Evolutionary conservation across 495 filamentous ascomycete species (phyloP).

Genomic region (Neurospora sp.): DNA sequence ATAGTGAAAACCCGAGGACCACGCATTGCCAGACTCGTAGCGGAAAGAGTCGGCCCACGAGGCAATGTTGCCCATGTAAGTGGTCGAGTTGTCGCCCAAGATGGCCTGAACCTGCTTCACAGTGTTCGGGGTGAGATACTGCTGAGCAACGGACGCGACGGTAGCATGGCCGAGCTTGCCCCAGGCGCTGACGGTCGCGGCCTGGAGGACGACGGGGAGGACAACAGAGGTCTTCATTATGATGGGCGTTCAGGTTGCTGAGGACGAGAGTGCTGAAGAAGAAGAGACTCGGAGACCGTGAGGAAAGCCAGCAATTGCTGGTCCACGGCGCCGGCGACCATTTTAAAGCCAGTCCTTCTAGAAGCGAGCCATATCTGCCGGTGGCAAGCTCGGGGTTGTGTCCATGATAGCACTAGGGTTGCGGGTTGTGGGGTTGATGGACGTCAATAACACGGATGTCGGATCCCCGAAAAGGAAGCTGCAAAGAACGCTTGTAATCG

Average conservation of each 20-base stretch:
- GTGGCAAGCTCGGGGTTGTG: background rate
- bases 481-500: background rate
- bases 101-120: conserved; percentile 38
- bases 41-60: conserved; percentile 55
- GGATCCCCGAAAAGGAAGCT: background rate
- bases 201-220: background rate
- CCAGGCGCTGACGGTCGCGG: conserved; percentile 31
- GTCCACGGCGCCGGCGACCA: background rate
- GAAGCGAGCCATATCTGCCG: background rate
- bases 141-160: conserved; percentile 41
- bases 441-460: background rate
- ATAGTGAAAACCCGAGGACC: conserved; percentile 46
- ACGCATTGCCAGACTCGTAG: conserved; percentile 41
- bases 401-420: background rate
- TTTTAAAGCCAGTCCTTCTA: background rate
- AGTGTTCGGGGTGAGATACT: conserved; percentile 39
- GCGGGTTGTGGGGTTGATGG: background rate
- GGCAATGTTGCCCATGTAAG: conserved; percentile 49
- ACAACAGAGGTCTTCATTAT: background rate
- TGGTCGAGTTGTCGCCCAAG: conserved; percentile 37
- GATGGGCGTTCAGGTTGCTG: background rate
- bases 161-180: conserved; percentile 52
- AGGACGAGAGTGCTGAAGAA: background rate
- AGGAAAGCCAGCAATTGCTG: background rate
- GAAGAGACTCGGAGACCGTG: background rate